Evolutionary conservation across 108 stramenopile genomes (phyloP).

Genomic region (Cyclotella atomus): DNA sequence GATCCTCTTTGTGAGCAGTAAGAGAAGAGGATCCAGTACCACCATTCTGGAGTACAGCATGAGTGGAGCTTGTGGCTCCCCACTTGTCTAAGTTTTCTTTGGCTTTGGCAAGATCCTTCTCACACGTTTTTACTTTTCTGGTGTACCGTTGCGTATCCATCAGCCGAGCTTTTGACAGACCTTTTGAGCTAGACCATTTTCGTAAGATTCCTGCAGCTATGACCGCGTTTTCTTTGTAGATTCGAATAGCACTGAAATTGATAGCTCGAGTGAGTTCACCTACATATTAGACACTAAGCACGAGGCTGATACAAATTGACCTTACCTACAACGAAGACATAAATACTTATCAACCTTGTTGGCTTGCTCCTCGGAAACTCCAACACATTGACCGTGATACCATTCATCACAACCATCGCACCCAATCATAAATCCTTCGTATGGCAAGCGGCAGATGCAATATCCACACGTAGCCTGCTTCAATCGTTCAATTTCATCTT

Average conservation of each 20-base stretch:
- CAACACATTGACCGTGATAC: constrained; percentile 94
- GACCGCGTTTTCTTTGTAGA: constrained; percentile 55
- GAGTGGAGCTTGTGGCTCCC: constrained; percentile 14
- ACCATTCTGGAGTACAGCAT: neutral
- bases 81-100: constrained; percentile 68
- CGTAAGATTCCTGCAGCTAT: constrained; percentile 53
- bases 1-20: neutral
- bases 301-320: neutral
- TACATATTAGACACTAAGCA: neutral
- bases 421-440: constrained; percentile 96
- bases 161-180: constrained; percentile 66
- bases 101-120: constrained; percentile 54
- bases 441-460: constrained; percentile 90
- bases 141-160: constrained; percentile 68
- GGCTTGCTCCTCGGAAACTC: constrained; percentile 74
- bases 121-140: constrained; percentile 60
- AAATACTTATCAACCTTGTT: constrained; percentile 80
- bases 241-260: constrained; percentile 36
- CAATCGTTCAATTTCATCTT: constrained; percentile 69
- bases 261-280: neutral
- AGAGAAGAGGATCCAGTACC: neutral
- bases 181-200: constrained; percentile 77
- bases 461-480: constrained; percentile 74
- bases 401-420: constrained; percentile 95
- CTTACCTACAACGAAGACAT: constrained; percentile 69